These are phyloP conservation scores for Paradendryphiella salina DNA, from an alignment of 2,329 filamentous ascomycete genomes.

Conservation along the genomic window DNA sequence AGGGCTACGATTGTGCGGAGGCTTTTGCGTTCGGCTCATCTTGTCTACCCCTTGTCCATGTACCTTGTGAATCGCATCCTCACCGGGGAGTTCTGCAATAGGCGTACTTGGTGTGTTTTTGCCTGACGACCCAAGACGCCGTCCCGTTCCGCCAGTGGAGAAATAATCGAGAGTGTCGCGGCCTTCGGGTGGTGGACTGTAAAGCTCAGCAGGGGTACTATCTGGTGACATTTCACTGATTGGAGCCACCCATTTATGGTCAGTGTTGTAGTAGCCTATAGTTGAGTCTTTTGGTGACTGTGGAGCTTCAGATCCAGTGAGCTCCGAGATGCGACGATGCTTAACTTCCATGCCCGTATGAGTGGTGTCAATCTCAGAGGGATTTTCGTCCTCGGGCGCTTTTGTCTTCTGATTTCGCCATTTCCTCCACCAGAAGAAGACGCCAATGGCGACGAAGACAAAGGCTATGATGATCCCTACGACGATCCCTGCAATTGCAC, in stretches of 20 bases:
- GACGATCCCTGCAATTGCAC: conserved; percentile 42
- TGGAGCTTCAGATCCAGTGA: conserved; percentile 37
- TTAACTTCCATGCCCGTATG: conserved; percentile 30
- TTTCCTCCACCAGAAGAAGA: conserved; percentile 37
- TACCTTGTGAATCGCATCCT: conserved; percentile 28
- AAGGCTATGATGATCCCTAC: conserved; percentile 39
- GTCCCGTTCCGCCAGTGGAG: conserved; percentile 20
- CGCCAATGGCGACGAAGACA: conserved; percentile 25
- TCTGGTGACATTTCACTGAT: conserved; percentile 43
- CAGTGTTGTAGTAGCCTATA: conserved; percentile 31
- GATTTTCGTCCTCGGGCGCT: not conserved
- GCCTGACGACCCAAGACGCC: conserved; percentile 32
- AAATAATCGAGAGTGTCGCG: conserved; percentile 33
- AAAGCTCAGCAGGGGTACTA: conserved; percentile 41
- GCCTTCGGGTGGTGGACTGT: conserved; percentile 33
- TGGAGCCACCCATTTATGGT: conserved; percentile 35
- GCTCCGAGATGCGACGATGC: conserved; percentile 39
- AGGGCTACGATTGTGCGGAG: conserved; percentile 27
- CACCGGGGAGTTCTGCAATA: conserved; percentile 40
- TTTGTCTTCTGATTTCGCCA: conserved; percentile 18
- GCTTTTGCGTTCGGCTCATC: conserved; percentile 18
- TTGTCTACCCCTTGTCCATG: conserved; percentile 21
- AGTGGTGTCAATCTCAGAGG: conserved; percentile 22
- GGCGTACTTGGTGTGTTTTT: conserved; percentile 32
- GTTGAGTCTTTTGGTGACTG: conserved; percentile 32